Base-by-base conservation (phyloP, 176 grass and related monocot genomes). In the Miscanthus lutarioriparius region DNA sequence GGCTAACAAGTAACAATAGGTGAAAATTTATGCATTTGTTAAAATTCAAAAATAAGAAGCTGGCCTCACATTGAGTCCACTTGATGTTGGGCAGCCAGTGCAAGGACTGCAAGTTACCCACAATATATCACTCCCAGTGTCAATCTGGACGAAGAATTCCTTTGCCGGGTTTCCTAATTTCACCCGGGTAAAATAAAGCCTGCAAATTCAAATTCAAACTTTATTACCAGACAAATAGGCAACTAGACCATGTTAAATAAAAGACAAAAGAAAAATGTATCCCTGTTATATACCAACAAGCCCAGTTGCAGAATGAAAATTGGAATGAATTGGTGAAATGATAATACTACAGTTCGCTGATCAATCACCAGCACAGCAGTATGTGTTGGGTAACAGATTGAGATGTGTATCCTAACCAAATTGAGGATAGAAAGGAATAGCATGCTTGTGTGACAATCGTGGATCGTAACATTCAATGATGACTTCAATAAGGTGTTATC, bases 101-200 rank as follows among this genome's bases (percentile, higher is more conserved):
- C 96, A 98, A 41, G 87, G 43, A 77, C 35, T 98, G 89, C 96
- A 98, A 80, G 96, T 80, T 36, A 98, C 96, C 96, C 96, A 98
- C 67, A 98, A 88, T 64, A 98, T 90, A 67, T 98, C 96, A 75
- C 96, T 98, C 41, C 96, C 96, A 14, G 96, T 98, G 76, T 98
- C 96, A 83, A 98, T 98, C 78, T 98, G 96, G 72, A 98, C 96
- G 65, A 92, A 98, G 78, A 89, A 98, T 83, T 95, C 93, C 63
- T 89, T 98, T 10, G 89, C 67, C 10, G 96, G 96, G 77, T 88
- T 98, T 40, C 96, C 96, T 80, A 98, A 80, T 92, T 87, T 91
- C 74, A 98, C 96, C 43, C 85, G 96, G 39, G 93, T 98, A 80
- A 87, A 98, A 70, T 98, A 98, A 22, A 98, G 91, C 80, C 96